Evolutionary conservation across 2,329 filamentous ascomycete genomes (phyloP), one percentile per base, ranked within the genome.

Genomic region (Fusarium cyanostomum): DNA sequence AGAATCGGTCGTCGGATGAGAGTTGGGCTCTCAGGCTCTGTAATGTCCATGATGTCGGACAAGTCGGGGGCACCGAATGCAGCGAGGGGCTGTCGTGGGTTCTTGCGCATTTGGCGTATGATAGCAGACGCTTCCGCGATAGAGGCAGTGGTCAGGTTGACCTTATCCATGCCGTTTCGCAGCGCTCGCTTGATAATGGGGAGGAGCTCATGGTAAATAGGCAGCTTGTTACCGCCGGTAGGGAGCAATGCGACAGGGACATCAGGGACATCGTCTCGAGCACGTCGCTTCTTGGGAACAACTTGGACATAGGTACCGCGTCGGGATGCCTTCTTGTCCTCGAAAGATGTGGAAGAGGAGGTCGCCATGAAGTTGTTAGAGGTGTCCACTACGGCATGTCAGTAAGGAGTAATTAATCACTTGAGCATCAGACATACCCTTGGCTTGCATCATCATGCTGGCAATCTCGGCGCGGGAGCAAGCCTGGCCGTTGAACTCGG

Each of bases 281-380:
- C 54, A 31, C 63, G 56, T 56, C 75, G 74, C 67, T 77, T 77
- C 39, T 50, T 37, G 9, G 75, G 75, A 7, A 69, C 56, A 16
- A 66, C 55, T 34, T 64, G 59, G 26, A 60, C 42, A 33, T 27
- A 39, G 10, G 21, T 41, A 21, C 64, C 66, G 9, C 42, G 50
- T 21, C 55, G 55, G 34, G 38, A 31, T 11, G 51, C 52, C 16
- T 43, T 24, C 27, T 63, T 53, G 15, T 65, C 66, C 24, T 62
- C 27, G 10, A 54, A 41, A 8, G 55, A 31, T 1, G 51, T 60
- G 5, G 46, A 35, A 7, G 64, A 65, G 2, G 64, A 63, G 8
- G 56, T 62, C 0, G 39, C 16, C 62, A 71, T 61, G 41, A 62
- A 68, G 42, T 70, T 59, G 37, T 71, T 71, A 4, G 59, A 55